Evolutionary conservation across 768 basidiomycete species (phyloP).

Genomic region (Rickenella mellea): DNA sequence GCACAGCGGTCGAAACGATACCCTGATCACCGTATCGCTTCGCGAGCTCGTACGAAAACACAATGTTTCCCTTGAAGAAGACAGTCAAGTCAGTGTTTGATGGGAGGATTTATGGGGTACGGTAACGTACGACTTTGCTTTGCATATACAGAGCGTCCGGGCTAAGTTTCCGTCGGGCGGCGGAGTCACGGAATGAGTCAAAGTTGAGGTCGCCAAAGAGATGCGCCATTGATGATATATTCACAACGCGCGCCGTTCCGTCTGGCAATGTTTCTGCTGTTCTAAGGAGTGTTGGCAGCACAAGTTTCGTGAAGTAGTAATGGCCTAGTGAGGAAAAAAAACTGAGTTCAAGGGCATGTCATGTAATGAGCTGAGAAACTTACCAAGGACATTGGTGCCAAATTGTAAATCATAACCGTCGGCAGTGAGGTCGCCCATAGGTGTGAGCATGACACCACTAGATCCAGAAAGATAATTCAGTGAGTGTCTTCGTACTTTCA

Average conservation of each 20-base stretch:
- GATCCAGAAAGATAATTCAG: neutral
- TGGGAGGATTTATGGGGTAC: neutral
- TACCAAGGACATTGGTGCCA: conserved; percentile 23
- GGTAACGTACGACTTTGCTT: conserved; percentile 11
- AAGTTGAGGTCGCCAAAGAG: conserved; percentile 13
- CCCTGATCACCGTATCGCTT: conserved; percentile 19
- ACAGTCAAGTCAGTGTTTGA: neutral
- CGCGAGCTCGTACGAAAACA: conserved; percentile 21
- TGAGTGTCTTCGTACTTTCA: neutral
- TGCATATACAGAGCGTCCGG: neutral
- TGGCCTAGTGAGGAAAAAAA: conserved; percentile 15
- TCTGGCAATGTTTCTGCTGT: conserved; percentile 19
- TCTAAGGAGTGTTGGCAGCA: conserved; percentile 21
- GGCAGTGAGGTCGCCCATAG: conserved; percentile 18
- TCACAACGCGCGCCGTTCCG: conserved; percentile 17
- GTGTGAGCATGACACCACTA: conserved; percentile 24
- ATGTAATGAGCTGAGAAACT: neutral
- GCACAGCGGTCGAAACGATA: conserved; percentile 20
- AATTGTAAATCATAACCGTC: conserved; percentile 26
- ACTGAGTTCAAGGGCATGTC: neutral
- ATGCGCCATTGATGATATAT: conserved; percentile 17
- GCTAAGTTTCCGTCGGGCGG: neutral
- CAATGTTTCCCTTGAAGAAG: conserved; percentile 16
- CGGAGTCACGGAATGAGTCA: conserved; percentile 14
- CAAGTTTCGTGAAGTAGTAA: conserved; percentile 21